These are phyloP conservation scores for Penicillium salamii DNA, from an alignment of 495 filamentous ascomycete species.

Conservation along the genomic window DNA sequence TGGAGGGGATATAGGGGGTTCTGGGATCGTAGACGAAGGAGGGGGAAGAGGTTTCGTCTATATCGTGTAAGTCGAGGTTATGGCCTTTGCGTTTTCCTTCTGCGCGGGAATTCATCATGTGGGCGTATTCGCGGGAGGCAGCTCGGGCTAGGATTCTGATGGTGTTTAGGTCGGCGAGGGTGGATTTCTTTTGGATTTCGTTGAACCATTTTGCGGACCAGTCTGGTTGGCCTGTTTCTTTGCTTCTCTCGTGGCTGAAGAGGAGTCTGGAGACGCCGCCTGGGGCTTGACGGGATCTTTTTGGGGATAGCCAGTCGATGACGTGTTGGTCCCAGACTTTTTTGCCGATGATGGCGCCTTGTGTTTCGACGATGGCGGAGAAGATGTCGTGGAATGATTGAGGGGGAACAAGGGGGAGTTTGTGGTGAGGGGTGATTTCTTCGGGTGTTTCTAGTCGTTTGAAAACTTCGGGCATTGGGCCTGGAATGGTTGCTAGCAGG, in stretches of 20 bases:
- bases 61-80: not conserved
- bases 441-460: slow-evolving; percentile 15
- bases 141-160: slow-evolving; percentile 40
- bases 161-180: slow-evolving; percentile 38
- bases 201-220: slow-evolving; percentile 29
- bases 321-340: slow-evolving; percentile 46
- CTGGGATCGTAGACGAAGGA: slow-evolving; percentile 6
- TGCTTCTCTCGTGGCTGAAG: slow-evolving; percentile 19
- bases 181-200: slow-evolving; percentile 23
- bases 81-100: not conserved
- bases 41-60: not conserved
- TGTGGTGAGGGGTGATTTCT: slow-evolving; percentile 10
- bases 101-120: not conserved
- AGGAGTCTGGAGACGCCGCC: slow-evolving; percentile 32
- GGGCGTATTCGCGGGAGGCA: slow-evolving; percentile 30
- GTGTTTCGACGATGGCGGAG: slow-evolving; percentile 42
- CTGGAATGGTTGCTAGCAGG: slow-evolving; percentile 28
- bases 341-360: slow-evolving; percentile 41
- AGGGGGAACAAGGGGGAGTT: slow-evolving; percentile 27
- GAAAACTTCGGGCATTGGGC: slow-evolving; percentile 20
- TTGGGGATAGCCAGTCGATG: slow-evolving; percentile 20
- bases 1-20: slow-evolving; percentile 2
- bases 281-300: slow-evolving; percentile 20
- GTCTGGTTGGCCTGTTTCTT: slow-evolving; percentile 22
- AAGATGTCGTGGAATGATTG: slow-evolving; percentile 49